A percentile compares a stretch with the other conserved stretches of the same genome.
These are phyloP conservation scores for Aspergillus terreus DNA, from an alignment of 2,329 filamentous ascomycete species.

Conservation along the genomic window DNA sequence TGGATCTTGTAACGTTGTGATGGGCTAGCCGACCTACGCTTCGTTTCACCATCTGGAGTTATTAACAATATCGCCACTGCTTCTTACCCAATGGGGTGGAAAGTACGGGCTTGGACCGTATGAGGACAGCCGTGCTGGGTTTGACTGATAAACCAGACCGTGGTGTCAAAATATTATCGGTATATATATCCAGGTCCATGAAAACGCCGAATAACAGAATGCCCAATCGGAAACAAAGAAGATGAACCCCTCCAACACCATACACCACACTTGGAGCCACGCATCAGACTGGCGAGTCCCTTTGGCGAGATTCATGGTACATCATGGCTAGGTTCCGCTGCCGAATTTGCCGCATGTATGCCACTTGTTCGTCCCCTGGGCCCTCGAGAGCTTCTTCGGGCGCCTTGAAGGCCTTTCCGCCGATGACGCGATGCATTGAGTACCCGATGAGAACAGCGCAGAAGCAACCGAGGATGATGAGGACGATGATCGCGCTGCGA, in stretches of 20 bases:
- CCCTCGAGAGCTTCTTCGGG: constrained; percentile 9
- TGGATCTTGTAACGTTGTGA: background rate
- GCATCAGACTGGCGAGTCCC: background rate
- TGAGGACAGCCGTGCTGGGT: too few relatives aligned
- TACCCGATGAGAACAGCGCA: constrained; percentile 26
- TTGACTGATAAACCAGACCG: too few relatives aligned
- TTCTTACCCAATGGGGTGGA: too few relatives aligned
- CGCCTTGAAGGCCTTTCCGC: constrained; percentile 15
- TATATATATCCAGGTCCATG: too few relatives aligned
- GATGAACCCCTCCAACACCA: too few relatives aligned
- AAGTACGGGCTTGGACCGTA: too few relatives aligned
- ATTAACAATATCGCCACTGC: too few relatives aligned
- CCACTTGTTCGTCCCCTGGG: constrained; percentile 18
- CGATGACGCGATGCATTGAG: constrained; percentile 18
- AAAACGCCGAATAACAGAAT: too few relatives aligned
- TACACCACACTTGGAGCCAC: background rate
- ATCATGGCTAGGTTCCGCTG: constrained; percentile 16
- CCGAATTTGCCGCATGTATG: constrained; percentile 28
- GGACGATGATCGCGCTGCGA: constrained; percentile 6
- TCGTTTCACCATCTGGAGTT: background rate
- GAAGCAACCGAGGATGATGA: constrained; percentile 22
- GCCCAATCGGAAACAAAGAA: too few relatives aligned
- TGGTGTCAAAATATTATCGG: too few relatives aligned
- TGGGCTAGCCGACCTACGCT: background rate
- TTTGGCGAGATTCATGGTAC: constrained; percentile 1